Conservation (phyloP, 2,329 filamentous ascomycete genomes). For the Talaromyces funiculosus region DNA sequence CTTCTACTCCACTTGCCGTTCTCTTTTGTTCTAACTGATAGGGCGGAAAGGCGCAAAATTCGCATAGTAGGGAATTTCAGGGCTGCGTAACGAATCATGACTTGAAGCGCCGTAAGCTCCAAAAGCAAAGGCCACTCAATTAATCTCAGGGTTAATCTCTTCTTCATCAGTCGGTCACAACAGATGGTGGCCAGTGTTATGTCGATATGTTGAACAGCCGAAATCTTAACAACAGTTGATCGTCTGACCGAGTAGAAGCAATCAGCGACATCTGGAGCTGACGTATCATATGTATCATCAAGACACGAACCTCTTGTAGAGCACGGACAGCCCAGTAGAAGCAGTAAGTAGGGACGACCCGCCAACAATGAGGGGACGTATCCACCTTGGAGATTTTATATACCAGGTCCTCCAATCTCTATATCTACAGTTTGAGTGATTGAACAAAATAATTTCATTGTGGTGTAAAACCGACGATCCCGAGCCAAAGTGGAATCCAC, state of each 20-base stretch:
- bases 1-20: neutral
- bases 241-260: neutral
- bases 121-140: too few species aligned
- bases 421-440: too few species aligned
- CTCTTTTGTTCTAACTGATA: neutral
- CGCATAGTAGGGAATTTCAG: too few species aligned
- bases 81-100: too few species aligned
- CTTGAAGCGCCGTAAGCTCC: too few species aligned
- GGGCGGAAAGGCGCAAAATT: neutral
- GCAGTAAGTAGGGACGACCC: neutral
- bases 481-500: neutral
- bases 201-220: neutral
- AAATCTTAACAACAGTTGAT: neutral
- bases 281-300: neutral
- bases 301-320: neutral
- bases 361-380: neutral
- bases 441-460: neutral
- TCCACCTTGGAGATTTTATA: neutral
- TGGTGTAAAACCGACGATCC: neutral
- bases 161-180: neutral
- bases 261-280: neutral
- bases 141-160: too few species aligned
- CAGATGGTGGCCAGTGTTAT: neutral
- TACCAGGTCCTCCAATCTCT: neutral
- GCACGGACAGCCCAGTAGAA: neutral